Percentiles rank a stretch among this genome's conserved stretches.
Conservation (phyloP, 2,329 filamentous ascomycete species). For the Colletotrichum sp. region DNA sequence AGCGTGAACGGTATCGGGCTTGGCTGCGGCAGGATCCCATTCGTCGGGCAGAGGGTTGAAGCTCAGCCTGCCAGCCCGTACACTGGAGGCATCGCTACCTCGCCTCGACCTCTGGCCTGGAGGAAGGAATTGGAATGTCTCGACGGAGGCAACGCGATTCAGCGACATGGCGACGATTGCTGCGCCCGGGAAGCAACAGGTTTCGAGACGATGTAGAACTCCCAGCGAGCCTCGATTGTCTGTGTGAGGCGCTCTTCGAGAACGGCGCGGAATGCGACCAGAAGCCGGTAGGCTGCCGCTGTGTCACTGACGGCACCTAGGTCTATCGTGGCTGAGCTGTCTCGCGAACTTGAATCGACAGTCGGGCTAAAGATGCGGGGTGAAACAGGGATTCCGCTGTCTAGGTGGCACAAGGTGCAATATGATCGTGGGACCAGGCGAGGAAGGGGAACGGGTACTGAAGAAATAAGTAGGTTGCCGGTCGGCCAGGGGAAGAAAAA, state of each 20-base stretch:
- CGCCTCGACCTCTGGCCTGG: constrained; percentile 43
- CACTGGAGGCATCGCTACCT: constrained; percentile 48
- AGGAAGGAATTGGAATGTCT: constrained; percentile 53
- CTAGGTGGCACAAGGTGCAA: neutral
- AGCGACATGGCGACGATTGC: constrained; percentile 49
- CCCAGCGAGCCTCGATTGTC: neutral
- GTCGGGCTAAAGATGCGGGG: neutral
- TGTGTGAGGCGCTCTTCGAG: neutral
- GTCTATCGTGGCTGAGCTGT: neutral
- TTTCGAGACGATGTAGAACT: neutral
- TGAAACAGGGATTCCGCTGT: neutral
- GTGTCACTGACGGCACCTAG: neutral
- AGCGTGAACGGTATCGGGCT: constrained; percentile 47
- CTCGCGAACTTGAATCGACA: neutral
- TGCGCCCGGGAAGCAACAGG: neutral
- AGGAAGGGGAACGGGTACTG: too few species aligned
- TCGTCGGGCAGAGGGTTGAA: constrained; percentile 61
- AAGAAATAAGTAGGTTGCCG: neutral
- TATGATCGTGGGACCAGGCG: neutral
- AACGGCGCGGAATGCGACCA: neutral
- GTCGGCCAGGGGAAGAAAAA: neutral
- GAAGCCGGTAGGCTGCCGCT: neutral
- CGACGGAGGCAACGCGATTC: constrained; percentile 56
- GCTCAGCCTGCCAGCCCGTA: constrained; percentile 53
- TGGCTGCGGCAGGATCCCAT: constrained; percentile 49